Evolutionary conservation across 1,284 basidiomycete genomes (phyloP), one percentile per base, ranked within the genome.

Genomic region (Cryptococcus sp.): DNA sequence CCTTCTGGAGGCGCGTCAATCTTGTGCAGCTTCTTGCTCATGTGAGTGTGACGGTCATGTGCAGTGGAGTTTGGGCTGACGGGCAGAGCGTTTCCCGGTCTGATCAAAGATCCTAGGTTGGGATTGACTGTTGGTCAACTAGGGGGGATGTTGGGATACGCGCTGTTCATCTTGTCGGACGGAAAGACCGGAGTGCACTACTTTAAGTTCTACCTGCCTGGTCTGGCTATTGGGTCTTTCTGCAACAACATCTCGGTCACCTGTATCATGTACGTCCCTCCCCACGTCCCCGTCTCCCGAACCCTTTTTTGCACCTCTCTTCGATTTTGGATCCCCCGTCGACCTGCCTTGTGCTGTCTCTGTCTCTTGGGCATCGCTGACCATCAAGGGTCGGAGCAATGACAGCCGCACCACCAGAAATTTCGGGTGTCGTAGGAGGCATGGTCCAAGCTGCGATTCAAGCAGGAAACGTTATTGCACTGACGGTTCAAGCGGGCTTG

Each of bases 401-500:
- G 57, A 59, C 56, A 6, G 42, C 60, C 4, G 64, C 59, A 0
- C 64, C 65, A 0, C 48, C 63, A 5, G 51, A 67, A 18, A 53
- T 53, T 38, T 47, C 67, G 0, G 69, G 67, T 10, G 65, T 69
- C 3, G 64, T 58, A 2, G 66, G 66, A 4, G 68, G 63, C 2
- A 32, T 64, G 9, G 51, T 69, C 24, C 66, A 70, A 46, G 59
- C 65, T 22, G 40, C 58, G 9, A 45, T 65, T 12, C 69, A 70
- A 50, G 49, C 61, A 6, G 65, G 66, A 9, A 44, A 56, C 11
- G 59, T 58, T 34, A 51, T 69, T 45, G 63, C 59, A 2, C 51
- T 71, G 21, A 52, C 60, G 25, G 52, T 65, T 22, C 64, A 68
- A 51, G 66, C 64, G 3, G 68, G 66, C 10, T 57, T 70, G 7